Evolutionary conservation across 768 basidiomycete genomes (phyloP), one percentile per base, ranked within the genome.

Genomic region (Mrakia frigida): DNA sequence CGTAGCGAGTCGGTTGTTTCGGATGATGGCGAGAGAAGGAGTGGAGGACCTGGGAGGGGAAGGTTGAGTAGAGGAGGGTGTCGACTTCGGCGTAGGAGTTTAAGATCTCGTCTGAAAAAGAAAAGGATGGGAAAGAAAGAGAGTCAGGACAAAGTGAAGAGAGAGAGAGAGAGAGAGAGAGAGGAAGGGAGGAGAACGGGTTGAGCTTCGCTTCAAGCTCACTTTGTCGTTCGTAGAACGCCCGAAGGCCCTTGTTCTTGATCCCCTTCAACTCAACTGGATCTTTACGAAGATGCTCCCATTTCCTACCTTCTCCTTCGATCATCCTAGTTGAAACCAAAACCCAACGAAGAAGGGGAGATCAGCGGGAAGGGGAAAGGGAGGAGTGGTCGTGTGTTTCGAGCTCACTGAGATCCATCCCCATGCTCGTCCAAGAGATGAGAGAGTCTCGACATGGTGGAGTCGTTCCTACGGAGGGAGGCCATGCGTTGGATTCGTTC

Each of bases 181-280:
- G 28, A 18, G 35, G 39, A 23, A 14, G 21, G 13, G 28, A 4
- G 31, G 18, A 11, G 60, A 4, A 21, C 13, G 63, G 18, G 39
- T 35, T 16, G 61, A 61, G 33, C 43, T n/a, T n/a, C n/a, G n/a
- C n/a, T n/a, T 25, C n/a, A 6, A 14, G 56, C 63, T 61, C 28
- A 67, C 39, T 68, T 61, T 77, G 76, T 33, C 56, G 43, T 9
- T 68, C 63, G 41, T 77, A 77, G 63, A 56, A 77, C 14, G 23
- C 10, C 21, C 63, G 18, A 7, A 73, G 13, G 0, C 2, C 23
- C 18, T 46, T 37, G 35, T 41, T 16, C 61, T 73, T 77, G 75
- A 68, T 53, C 5, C 10, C 3, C n/a, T 72, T 72, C 25, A 56
- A 35, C 31, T 72, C 70, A 4, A 39, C 23, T 6, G 65, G 6